These are phyloP conservation scores for Penicillium paradoxum DNA, from an alignment of 495 filamentous ascomycete genomes.

Conservation along the genomic window DNA sequence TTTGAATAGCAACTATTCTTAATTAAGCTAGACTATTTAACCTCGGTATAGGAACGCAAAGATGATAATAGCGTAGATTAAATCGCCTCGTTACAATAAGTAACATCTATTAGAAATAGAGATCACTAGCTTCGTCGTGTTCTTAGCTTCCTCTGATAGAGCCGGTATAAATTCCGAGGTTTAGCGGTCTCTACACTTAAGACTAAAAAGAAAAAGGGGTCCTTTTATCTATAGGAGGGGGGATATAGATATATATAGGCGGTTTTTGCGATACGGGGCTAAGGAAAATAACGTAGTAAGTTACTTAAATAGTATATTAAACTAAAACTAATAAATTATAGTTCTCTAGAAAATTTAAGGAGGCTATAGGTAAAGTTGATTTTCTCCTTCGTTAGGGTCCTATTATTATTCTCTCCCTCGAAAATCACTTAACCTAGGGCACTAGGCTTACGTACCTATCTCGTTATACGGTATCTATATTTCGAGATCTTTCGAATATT, in stretches of 20 bases:
- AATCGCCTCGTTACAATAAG: not conserved
- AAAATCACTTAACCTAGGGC: not conserved
- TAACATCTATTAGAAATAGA: not conserved
- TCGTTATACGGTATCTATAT: conserved; percentile 1
- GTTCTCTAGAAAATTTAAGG: not conserved
- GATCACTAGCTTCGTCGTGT: conserved; percentile 2
- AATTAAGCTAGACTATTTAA: conserved; percentile 2
- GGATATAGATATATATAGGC: not conserved
- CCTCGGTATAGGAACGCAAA: not conserved
- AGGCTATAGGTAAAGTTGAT: not conserved
- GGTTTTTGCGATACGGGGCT: not conserved
- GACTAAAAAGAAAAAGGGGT: not conserved
- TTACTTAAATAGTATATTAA: conserved; percentile 1
- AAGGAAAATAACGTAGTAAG: not conserved
- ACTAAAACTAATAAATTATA: not conserved
- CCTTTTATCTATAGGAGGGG: not conserved
- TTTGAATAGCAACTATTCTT: not conserved
- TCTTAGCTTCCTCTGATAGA: not conserved
- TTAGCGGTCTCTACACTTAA: not conserved
- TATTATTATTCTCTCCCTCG: not conserved
- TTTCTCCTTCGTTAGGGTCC: not conserved
- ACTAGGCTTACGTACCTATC: conserved; percentile 2
- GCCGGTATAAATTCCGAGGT: not conserved
- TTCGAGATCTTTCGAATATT: conserved; percentile 4
- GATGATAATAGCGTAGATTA: not conserved